These are phyloP conservation scores for Phytopythium helicoides DNA, from an alignment of 352 stramenopile species.

Conservation along the genomic window DNA sequence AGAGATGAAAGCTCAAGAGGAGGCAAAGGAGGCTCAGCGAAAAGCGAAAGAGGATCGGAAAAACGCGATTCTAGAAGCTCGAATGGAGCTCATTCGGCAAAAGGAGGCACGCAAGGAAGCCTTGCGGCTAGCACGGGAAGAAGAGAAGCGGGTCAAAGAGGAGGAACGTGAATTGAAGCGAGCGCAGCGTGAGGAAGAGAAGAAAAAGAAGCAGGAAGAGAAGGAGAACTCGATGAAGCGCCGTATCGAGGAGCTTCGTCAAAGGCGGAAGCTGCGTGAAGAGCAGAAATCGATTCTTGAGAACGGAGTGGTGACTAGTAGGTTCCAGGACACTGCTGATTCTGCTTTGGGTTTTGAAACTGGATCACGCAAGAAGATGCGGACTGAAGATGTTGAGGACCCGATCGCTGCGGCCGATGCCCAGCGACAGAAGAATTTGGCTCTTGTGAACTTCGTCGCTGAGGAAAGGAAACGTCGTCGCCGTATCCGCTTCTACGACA, in stretches of 20 bases:
- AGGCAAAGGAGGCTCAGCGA: constrained; percentile 65
- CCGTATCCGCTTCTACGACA: constrained; percentile 53
- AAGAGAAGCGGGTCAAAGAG: constrained; percentile 64
- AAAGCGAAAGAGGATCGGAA: constrained; percentile 69
- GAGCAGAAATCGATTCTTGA: constrained; percentile 72
- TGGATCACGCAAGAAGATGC: constrained; percentile 13
- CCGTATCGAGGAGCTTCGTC: constrained; percentile 66
- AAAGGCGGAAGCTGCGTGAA: constrained; percentile 63
- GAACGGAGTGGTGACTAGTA: constrained; percentile 65
- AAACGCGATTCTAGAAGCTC: constrained; percentile 63
- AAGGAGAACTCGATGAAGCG: constrained; percentile 75
- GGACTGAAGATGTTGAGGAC: background rate
- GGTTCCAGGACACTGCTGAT: too few relatives aligned
- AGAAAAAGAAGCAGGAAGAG: constrained; percentile 63
- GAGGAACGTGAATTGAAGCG: constrained; percentile 72
- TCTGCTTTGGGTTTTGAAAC: constrained; percentile 2
- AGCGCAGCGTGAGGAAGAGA: constrained; percentile 67
- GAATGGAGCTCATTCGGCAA: constrained; percentile 54
- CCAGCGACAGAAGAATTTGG: constrained; percentile 48
- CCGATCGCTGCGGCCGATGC: constrained; percentile 15
- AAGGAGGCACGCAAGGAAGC: constrained; percentile 71
- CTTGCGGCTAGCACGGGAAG: constrained; percentile 53
- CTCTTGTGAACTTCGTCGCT: constrained; percentile 64
- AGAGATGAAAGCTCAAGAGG: constrained; percentile 75
- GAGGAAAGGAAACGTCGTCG: constrained; percentile 63